Evolutionary conservation across 345 rosid genomes (phyloP), one percentile per base, ranked within the genome.

Genomic region (Hibiscus tridactylites): DNA sequence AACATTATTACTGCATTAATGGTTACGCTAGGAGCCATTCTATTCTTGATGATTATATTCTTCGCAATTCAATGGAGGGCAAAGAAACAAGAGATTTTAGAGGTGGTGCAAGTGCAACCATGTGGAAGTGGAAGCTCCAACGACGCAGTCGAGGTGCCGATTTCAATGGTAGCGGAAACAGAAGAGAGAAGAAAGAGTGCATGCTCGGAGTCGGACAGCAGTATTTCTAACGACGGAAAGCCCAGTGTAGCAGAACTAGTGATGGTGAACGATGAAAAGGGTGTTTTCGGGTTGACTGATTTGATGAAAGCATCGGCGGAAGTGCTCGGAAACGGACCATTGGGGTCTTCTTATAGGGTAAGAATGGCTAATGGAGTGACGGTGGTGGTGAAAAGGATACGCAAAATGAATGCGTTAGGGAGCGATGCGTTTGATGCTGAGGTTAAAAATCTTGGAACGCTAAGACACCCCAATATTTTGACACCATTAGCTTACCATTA

Each of bases 231-330:
- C 26, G 49, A 15, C 15, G 35, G 37, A 3, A 67, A 31, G 17
- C 26, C 37, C 26, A 24, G 15, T 24, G 59, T 68, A 2, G 67
- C 79, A 1, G 92, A 86, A 19, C 46, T 95, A 3, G 87, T 89
- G 6, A 53, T 90, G 80, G 81, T 95, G 71, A 86, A 85, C 65
- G 58, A 75, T 0, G 88, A 87, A 70, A 88, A 82, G 76, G 92
- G 98, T 11, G 77, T 35, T 28, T 90, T 90, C 10, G 86, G 90
- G 68, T 54, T 92, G 79, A 29, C 78, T 0, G 97, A 92, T 63
- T 70, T 92, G 82, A 86, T 95, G 92, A 90, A 87, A 75, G 90
- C 97, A 0, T 78, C 91, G 0, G 96, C 99, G 0, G 96, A 95
- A 58, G 89, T 87, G 35, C 88, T 95, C 59, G 95, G 95, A 69